Percentiles rank a stretch among this genome's conserved stretches.
These are phyloP conservation scores for Carallia brachiata DNA, from an alignment of 345 rosid genomes.

Conservation along the genomic window DNA sequence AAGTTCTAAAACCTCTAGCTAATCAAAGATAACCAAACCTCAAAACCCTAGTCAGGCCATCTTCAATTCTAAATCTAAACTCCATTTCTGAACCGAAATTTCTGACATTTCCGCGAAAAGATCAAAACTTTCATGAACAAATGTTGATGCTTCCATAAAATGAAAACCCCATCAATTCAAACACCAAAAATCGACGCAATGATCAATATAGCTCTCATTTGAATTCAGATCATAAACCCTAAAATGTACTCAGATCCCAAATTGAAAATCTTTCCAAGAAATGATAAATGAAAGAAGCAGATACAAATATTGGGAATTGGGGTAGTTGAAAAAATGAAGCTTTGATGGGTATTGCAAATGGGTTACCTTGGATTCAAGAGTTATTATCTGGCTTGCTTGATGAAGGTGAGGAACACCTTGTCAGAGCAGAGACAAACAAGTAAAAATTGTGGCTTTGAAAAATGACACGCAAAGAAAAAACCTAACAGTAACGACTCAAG, in stretches of 20 bases:
- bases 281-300: background rate
- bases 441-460: slow-evolving; percentile 8
- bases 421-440: slow-evolving; percentile 7
- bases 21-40: background rate
- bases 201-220: background rate
- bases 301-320: slow-evolving; percentile 5
- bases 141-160: slow-evolving; percentile 15
- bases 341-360: slow-evolving; percentile 7
- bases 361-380: slow-evolving; percentile 34
- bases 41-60: slow-evolving; percentile 4
- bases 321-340: slow-evolving; percentile 17
- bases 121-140: slow-evolving; percentile 16
- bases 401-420: background rate
- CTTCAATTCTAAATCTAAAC: background rate
- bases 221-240: slow-evolving; percentile 16
- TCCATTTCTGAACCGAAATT: slow-evolving; percentile 13
- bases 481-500: slow-evolving; percentile 3
- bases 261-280: slow-evolving; percentile 5
- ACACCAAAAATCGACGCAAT: slow-evolving; percentile 3
- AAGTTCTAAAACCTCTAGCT: slow-evolving; percentile 19
- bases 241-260: slow-evolving; percentile 35
- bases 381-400: slow-evolving; percentile 4
- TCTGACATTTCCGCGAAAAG: slow-evolving; percentile 8
- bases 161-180: slow-evolving; percentile 22
- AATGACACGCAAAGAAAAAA: background rate